These are phyloP conservation scores for Solioccasus polychromus DNA, from an alignment of 768 basidiomycete species.

Conservation along the genomic window DNA sequence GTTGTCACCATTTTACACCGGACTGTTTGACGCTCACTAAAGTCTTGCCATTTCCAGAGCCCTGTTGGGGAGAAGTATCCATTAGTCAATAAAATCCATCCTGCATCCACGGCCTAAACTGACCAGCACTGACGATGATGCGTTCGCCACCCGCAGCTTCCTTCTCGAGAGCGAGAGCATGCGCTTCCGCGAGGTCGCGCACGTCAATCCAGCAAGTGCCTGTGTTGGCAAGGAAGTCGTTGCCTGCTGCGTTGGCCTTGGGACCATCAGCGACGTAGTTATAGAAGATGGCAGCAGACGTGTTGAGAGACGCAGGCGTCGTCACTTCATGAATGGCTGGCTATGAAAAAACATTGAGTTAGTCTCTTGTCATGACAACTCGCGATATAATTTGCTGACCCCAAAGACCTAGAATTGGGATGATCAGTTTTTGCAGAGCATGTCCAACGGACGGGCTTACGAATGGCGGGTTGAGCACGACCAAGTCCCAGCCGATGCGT, in stretches of 20 bases:
- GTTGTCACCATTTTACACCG: neutral
- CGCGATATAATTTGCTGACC: constrained; percentile 11
- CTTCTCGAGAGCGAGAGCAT: constrained; percentile 49
- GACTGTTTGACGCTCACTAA: constrained; percentile 16
- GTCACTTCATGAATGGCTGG: constrained; percentile 43
- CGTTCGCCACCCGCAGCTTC: constrained; percentile 54
- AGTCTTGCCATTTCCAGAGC: constrained; percentile 31
- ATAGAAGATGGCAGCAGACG: constrained; percentile 35
- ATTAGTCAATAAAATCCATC: too few relatives aligned
- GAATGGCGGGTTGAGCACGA: constrained; percentile 38
- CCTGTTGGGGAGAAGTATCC: constrained; percentile 9
- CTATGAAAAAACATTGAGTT: constrained; percentile 14
- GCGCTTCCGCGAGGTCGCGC: constrained; percentile 53
- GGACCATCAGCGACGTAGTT: constrained; percentile 27
- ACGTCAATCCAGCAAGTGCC: constrained; percentile 47
- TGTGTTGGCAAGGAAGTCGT: constrained; percentile 22
- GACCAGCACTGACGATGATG: constrained; percentile 46
- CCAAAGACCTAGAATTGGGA: constrained; percentile 25
- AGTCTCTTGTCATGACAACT: neutral
- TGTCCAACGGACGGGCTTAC: too few relatives aligned
- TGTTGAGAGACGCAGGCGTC: constrained; percentile 36
- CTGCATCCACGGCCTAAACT: too few relatives aligned
- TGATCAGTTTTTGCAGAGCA: neutral
- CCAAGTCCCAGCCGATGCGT: constrained; percentile 38
- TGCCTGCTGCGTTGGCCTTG: constrained; percentile 20